A percentile compares a stretch with the other conserved stretches of the same genome.
Evolutionary conservation across 345 rosid species (phyloP).

Genomic region (Rhodamnia argentea): DNA sequence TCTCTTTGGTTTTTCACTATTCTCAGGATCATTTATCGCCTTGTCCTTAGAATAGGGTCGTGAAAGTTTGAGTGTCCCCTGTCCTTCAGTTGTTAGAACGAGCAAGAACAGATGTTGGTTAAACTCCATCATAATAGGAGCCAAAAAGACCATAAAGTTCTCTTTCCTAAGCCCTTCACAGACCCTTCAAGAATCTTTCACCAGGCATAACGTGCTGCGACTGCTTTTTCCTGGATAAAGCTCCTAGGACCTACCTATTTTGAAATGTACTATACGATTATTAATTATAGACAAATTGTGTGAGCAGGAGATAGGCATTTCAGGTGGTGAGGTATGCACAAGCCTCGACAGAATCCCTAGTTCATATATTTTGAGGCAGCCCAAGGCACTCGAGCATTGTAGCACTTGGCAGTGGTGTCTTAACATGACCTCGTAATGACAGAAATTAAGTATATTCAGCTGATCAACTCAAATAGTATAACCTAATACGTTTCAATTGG

Average conservation of each 20-base stretch:
- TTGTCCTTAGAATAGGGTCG: neutral
- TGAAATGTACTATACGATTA: neutral
- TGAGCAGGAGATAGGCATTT: neutral
- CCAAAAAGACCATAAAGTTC: neutral
- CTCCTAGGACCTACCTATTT: neutral
- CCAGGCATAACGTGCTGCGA: neutral
- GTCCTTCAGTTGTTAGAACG: neutral
- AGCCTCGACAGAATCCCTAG: neutral
- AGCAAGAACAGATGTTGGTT: neutral
- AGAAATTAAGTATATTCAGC: neutral
- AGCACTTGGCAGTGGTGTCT: neutral
- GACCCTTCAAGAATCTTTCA: neutral
- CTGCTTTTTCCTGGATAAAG: neutral
- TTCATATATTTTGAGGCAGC: neutral
- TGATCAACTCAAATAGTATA: neutral
- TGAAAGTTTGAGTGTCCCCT: neutral
- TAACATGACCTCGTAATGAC: neutral
- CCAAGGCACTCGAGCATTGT: neutral
- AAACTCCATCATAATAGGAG: neutral
- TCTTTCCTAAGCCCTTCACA: neutral
- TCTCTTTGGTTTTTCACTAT: neutral
- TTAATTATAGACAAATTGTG: neutral
- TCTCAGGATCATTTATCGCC: neutral
- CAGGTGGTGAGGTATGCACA: neutral
- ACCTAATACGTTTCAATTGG: neutral